Evolutionary conservation across 2,329 filamentous ascomycete genomes (phyloP), one percentile per base, ranked within the genome.

Genomic region (Cercospora sesami): DNA sequence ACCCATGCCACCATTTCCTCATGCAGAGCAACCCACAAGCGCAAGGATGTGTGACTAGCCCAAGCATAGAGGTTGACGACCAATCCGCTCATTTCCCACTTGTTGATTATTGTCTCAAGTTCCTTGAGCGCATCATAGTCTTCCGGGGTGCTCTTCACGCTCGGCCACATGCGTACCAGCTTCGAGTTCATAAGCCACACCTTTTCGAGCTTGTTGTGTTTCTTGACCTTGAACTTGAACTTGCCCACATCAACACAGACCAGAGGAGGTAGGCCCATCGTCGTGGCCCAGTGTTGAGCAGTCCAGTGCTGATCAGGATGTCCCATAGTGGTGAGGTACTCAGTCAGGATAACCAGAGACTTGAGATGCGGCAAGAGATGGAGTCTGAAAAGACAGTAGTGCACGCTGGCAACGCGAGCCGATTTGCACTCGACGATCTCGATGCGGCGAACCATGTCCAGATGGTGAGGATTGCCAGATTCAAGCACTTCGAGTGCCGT

Each of bases 111-210:
- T 5, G 14, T 23, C 21, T 28, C 23, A n/a, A 58, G 21, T 16
- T 66, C 39, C 5, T 18, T 21, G 14, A 60, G 16, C 7, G 48
- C 33, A 21, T 68, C 57, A 45, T 66, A 66, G 18, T 61, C 63
- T 7, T 55, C 33, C 10, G 66, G 61, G 8, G 36, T 63, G 39
- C 30, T 39, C 31, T 59, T 39, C 16, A 66, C 68, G 26, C 33
- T 60, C 8, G 66, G 66, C 68, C 68, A 70, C 55, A 70, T 59
- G 12, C 53, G 28, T 12, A 48, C 16, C n/a, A 70, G n/a, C 28
- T 63, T 64, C 5, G 63, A 58, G 26, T 70, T 57, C 55, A 42
- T 26, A 10, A 66, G 21, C n/a, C 48, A 39, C 33, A 70, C 48
- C n/a, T 51, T 60, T 16, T n/a, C 31, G 4, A 42, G 59, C 16